Evolutionary conservation across 257 asterid species (phyloP), one percentile per base, ranked within the genome.

Genomic region (Orobanche coerulescens): DNA sequence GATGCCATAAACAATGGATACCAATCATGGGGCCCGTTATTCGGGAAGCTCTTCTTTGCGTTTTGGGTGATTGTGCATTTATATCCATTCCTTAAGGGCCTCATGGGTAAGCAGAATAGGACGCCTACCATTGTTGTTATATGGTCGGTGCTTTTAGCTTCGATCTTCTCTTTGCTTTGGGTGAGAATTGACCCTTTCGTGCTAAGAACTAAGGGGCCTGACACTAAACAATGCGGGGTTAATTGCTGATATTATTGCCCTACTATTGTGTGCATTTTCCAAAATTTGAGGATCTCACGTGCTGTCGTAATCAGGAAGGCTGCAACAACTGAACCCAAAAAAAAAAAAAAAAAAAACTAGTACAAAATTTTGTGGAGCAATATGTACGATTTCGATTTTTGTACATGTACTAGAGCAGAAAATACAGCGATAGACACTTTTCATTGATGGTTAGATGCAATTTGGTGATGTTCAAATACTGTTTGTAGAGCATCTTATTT

Each of bases 61-160:
- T 84, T 90, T 53, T 87, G 97, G 97, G 97, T 90, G 73, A 87
- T 90, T 18, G 82, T 90, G 8, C 97, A 90, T 78, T 81, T 90
- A 50, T 90, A 90, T 54, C 97, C 97, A 2, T 89, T 86, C 94
- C 89, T 89, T 6, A 89, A 89, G 64, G 97, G 97, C 65, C 82
- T 86, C 20, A 86, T 84, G 95, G 97, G 97, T 0, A 82, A 75
- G 72, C 97, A 89, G 77, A 86, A 89, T 61, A 77, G 95, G 77
- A 84, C 95, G 8, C 97, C 97, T 5, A 89, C 97, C 49, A 86
- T 89, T 57, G 97, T 89, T 8, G 79, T 89, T 28, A 86, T 89
- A 30, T 89, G 97, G 95, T 86, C 94, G 6, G 71, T 89, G 53
- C 94, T 89, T 37, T 70, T 89, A 39, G 97, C 97, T n/a, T 89